Base-by-base conservation (phyloP, 2,329 filamentous ascomycete genomes). In the Shiraia bambusicola region DNA sequence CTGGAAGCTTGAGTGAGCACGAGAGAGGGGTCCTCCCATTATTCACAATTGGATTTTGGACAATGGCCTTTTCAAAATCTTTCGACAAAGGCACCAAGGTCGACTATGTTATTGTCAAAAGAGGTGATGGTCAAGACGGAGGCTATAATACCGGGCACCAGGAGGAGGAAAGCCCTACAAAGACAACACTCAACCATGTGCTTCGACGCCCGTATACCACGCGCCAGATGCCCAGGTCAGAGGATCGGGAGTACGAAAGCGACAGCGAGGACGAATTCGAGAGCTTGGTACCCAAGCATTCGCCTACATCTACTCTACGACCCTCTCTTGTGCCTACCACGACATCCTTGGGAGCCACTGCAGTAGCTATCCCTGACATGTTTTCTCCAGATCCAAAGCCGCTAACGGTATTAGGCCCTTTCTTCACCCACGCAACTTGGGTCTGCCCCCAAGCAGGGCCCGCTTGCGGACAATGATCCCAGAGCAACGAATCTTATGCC, bases 1-100 rank as follows among this genome's bases (percentile, higher is more conserved):
- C 56, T 56, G 59, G 57, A 66, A 61, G 58, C 58, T 53, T 67
- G 63, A 66, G 49, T 57, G 59, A 56, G 56, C 49, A 22, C 4
- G 19, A 22, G 8, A 22, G 19, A 22, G 59, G 56, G 56, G 50
- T 45, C 36, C 45, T 47, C 54, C 52, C 45, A 55, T 52, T 47
- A 53, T 41, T 58, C 40, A 42, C 55, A 38, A 50, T 44, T 36
- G 28, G 45, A 34, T 38, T 45, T 34, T 49, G 52, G 50, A 54
- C 57, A 42, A 69, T 69, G 65, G 58, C 57, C 29, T 46, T 56
- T 24, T 37, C 59, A 44, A 55, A 56, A 54, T 42, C 42, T 38
- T 56, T 50, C 14, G 47, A 38, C 31, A 47, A 42, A 37, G 49
- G 53, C 12, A 51, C 58, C 26, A 40, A 44, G 37, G 54, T 62